Base-by-base conservation (phyloP, 352 stramenopile species). In the Globisporangium takayamanum region DNA sequence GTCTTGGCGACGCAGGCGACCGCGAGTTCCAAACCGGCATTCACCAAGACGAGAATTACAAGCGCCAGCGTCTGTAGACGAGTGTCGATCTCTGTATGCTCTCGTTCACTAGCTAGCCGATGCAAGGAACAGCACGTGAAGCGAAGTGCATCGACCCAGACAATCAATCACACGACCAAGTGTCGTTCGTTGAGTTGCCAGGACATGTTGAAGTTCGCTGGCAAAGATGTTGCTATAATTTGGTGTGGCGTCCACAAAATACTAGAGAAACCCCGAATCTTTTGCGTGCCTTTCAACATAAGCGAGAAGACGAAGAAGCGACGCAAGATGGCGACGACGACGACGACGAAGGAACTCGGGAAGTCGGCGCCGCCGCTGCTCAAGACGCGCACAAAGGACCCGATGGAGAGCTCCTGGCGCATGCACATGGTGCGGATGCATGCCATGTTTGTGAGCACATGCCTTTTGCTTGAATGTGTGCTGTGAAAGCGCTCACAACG, bases 371-470 rank as follows among this genome's bases (percentile, higher is more conserved):
- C 78, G 56, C 62, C 70, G 55, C 64, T 88, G 64, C 73, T 88
- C 47, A 86, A 76, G 70, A 88, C 76, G 67, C 75, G 68, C 69
- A 84, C 80, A 18, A 89, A 88, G 73, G 85, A 95, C 57, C 85
- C 85, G 26, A 76, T 95, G 11, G 79, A 95, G 55, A 93, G 83
- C 72, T 89, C 81, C 33, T 95, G 85, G 85, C 81, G 81, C 46
- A 81, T 74, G 64, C 83, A 95, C 67, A 93, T 95, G 85, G 81
- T 91, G 57, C 49, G 50, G 5, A 18, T 63, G 12, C 15, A 20
- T 50, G 45, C 3, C 18, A 45, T 50, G 30, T 41, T 26, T 16
- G 28, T 14, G 18, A 14, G 18, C 41, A 20, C 5, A 26, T 20
- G 44, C 8, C 11, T 5, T 48, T 15, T 18, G 20, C 44, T 15